Conservation (phyloP, 2,329 filamentous ascomycete species). For the Pestalotiopsis sp. region DNA sequence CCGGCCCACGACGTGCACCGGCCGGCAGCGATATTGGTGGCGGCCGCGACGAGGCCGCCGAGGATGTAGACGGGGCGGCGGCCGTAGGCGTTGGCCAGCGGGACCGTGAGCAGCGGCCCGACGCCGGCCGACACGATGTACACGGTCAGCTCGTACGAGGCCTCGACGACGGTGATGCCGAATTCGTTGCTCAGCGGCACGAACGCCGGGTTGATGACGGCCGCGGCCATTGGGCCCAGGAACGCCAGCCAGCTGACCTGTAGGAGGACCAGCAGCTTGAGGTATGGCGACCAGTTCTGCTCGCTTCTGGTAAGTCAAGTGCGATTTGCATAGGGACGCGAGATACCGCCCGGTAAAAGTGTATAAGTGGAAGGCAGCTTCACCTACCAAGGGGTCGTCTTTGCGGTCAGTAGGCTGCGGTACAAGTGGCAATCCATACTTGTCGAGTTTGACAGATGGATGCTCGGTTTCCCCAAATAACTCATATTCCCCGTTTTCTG, state of each 20-base stretch:
- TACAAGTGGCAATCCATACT: slow-evolving; percentile 3
- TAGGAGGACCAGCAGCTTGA: slow-evolving; percentile 14
- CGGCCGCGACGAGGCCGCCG: slow-evolving; percentile 31
- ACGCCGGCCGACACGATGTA: slow-evolving; percentile 35
- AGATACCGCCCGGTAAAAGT: background rate
- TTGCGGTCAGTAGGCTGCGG: slow-evolving; percentile 6
- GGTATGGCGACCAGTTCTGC: background rate
- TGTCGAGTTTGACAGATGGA: slow-evolving; percentile 2
- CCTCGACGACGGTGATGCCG: slow-evolving; percentile 31
- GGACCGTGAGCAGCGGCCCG: slow-evolving; percentile 28
- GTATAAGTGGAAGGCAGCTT: background rate
- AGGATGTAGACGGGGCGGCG: slow-evolving; percentile 33
- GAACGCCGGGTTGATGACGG: slow-evolving; percentile 35
- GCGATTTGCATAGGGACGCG: background rate
- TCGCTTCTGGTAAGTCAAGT: background rate
- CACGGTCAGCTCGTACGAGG: slow-evolving; percentile 35
- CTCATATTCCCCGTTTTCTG: background rate
- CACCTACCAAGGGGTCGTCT: slow-evolving; percentile 9
- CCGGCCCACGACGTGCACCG: slow-evolving; percentile 24
- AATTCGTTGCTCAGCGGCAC: slow-evolving; percentile 31
- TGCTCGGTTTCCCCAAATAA: background rate
- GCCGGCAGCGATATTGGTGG: slow-evolving; percentile 27
- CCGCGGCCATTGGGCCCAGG: slow-evolving; percentile 29
- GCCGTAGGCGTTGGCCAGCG: slow-evolving; percentile 36
- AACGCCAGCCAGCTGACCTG: slow-evolving; percentile 34